A percentile compares a stretch with the other conserved stretches of the same genome.
phyloP scores from a whole-genome alignment of 2,329 filamentous ascomycete genomes.

The Ophiocordyceps unilateralis region DNA sequence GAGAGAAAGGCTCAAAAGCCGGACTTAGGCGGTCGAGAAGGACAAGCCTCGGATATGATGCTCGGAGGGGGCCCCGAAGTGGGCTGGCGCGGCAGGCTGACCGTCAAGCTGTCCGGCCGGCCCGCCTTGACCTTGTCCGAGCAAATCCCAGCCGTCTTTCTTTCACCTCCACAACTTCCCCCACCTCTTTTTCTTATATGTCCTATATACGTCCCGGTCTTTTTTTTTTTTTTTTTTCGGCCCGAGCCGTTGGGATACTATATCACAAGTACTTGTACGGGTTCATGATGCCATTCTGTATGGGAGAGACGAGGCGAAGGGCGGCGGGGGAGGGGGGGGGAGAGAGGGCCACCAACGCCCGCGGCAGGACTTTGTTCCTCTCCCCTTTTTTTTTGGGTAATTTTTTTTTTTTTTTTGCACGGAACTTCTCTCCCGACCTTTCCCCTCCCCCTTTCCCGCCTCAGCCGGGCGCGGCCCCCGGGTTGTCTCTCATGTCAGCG shows the following conservation, averaged over 20 bases:
- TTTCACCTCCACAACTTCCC: neutral
- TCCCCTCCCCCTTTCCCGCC: no score
- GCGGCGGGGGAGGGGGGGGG: no score
- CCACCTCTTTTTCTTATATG: neutral
- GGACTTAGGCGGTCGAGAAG: no score
- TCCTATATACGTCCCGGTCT: neutral
- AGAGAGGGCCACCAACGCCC: no score
- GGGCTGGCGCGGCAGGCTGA: neutral
- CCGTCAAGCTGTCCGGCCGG: neutral
- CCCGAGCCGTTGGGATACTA: neutral
- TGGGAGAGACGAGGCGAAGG: neutral
- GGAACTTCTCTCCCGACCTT: no score
- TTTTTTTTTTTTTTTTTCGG: neutral
- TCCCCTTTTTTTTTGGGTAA: neutral
- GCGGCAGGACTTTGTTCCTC: no score
- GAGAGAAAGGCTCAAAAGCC: neutral
- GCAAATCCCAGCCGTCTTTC: neutral
- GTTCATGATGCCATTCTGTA: conserved; percentile 93
- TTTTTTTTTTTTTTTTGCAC: no score
- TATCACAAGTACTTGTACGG: conserved; percentile 82
- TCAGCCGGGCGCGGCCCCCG: neutral
- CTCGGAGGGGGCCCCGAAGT: neutral
- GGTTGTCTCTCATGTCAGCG: neutral
- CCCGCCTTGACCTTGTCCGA: neutral
- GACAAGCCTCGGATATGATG: no score